Evolutionary conservation across 148 eudicot species (phyloP).

Genomic region (Oxyria digyna): DNA sequence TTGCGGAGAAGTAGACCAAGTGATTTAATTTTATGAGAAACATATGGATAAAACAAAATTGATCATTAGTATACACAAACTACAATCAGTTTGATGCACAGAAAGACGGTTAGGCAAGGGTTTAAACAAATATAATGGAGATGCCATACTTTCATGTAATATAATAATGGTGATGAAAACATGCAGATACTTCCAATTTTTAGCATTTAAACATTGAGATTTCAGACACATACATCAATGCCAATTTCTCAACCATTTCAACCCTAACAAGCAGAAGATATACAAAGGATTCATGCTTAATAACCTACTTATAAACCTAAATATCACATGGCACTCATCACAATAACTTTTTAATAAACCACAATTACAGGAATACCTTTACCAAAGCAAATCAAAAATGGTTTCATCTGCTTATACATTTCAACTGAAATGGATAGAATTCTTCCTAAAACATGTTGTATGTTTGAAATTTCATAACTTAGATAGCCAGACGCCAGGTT

Average conservation of each 20-base stretch:
- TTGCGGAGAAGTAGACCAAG: slow-evolving; percentile 22
- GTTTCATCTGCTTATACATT: not conserved
- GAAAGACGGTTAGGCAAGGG: not conserved
- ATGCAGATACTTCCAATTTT: not conserved
- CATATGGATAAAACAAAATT: not conserved
- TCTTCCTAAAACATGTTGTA: not conserved
- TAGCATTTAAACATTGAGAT: not conserved
- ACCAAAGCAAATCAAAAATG: not conserved
- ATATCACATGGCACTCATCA: not conserved
- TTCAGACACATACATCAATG: not conserved
- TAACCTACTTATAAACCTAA: not conserved
- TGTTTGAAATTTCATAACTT: not conserved
- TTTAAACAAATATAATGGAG: not conserved
- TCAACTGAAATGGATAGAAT: not conserved
- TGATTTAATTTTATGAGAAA: not conserved
- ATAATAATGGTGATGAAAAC: not conserved
- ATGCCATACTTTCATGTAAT: not conserved
- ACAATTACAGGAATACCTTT: not conserved
- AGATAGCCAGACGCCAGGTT: not conserved
- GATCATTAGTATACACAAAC: not conserved
- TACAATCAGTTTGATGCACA: not conserved
- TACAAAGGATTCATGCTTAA: not conserved
- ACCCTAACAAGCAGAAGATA: not conserved
- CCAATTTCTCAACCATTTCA: not conserved
- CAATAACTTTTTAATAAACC: not conserved